Percentiles rank a stretch among this genome's conserved stretches.
Conservation (phyloP, 495 filamentous ascomycete genomes). For the Penicillium canariense region DNA sequence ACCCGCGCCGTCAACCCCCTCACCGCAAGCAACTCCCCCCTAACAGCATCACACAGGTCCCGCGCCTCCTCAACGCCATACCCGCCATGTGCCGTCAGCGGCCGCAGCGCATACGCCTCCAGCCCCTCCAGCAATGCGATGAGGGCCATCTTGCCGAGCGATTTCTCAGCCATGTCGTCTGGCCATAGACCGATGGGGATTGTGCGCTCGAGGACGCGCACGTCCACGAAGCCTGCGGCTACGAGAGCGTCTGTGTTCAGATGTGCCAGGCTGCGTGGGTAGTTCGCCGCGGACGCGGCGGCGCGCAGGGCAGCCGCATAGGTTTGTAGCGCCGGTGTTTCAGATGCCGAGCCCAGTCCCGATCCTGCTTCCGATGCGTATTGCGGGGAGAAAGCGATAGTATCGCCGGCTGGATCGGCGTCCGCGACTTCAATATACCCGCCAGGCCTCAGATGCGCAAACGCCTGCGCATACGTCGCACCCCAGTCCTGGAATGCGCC, state of each 20-base stretch:
- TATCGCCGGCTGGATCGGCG: constrained; percentile 35
- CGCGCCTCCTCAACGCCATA: constrained; percentile 57
- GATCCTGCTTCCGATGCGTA: background rate
- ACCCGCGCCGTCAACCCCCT: constrained; percentile 44
- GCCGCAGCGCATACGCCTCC: constrained; percentile 59
- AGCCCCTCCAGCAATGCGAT: constrained; percentile 62
- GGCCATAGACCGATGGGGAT: constrained; percentile 61
- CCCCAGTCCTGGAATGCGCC: constrained; percentile 65
- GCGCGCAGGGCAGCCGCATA: constrained; percentile 38
- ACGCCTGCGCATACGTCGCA: constrained; percentile 58
- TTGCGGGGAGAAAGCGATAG: constrained; percentile 15
- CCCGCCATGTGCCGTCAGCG: constrained; percentile 56
- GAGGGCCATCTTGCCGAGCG: constrained; percentile 64
- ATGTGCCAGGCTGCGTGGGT: constrained; percentile 52
- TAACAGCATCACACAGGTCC: constrained; percentile 53
- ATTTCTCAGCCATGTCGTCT: constrained; percentile 51
- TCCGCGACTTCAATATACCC: constrained; percentile 62
- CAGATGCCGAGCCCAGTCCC: no score
- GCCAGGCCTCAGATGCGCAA: constrained; percentile 57
- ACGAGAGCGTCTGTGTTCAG: constrained; percentile 49
- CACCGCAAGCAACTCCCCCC: constrained; percentile 49
- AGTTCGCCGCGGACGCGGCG: constrained; percentile 31
- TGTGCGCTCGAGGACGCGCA: constrained; percentile 50
- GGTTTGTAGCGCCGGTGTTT: constrained; percentile 37
- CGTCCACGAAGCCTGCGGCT: constrained; percentile 61